Conservation (phyloP, 495 filamentous ascomycete species). For the Xylaria bambusicola region DNA sequence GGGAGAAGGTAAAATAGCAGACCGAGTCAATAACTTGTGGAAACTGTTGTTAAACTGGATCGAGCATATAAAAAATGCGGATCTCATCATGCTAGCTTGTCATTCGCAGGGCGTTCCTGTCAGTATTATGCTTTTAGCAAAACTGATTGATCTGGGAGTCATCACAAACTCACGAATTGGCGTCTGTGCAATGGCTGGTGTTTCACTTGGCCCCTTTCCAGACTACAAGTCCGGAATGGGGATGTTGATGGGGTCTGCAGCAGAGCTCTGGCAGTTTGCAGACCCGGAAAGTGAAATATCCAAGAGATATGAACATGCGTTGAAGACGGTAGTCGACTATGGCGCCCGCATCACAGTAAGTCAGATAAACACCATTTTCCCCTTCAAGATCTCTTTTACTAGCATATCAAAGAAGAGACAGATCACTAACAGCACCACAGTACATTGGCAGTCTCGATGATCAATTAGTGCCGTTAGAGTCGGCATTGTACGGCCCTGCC, state of each 20-base stretch:
- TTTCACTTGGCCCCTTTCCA: constrained; percentile 88
- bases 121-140: constrained; percentile 87
- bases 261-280: constrained; percentile 91
- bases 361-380: not conserved
- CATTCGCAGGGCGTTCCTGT: constrained; percentile 97
- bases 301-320: constrained; percentile 73
- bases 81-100: constrained; percentile 86
- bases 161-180: constrained; percentile 70
- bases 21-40: constrained; percentile 90
- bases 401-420: not conserved
- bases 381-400: not conserved
- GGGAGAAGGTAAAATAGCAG: constrained; percentile 93
- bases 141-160: constrained; percentile 78
- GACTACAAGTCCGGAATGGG: constrained; percentile 78
- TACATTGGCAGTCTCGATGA: constrained; percentile 89
- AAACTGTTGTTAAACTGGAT: constrained; percentile 94
- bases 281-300: constrained; percentile 77
- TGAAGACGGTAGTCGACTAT: constrained; percentile 70
- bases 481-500: constrained; percentile 78
- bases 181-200: constrained; percentile 62
- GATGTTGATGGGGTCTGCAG: constrained; percentile 79
- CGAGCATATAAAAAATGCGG: constrained; percentile 80
- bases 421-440: constrained; percentile 15
- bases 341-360: constrained; percentile 71
- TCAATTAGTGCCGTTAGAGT: constrained; percentile 83